Evolutionary conservation across 108 stramenopile species (phyloP).

Genomic region (Pseudonitzschia pungens): DNA sequence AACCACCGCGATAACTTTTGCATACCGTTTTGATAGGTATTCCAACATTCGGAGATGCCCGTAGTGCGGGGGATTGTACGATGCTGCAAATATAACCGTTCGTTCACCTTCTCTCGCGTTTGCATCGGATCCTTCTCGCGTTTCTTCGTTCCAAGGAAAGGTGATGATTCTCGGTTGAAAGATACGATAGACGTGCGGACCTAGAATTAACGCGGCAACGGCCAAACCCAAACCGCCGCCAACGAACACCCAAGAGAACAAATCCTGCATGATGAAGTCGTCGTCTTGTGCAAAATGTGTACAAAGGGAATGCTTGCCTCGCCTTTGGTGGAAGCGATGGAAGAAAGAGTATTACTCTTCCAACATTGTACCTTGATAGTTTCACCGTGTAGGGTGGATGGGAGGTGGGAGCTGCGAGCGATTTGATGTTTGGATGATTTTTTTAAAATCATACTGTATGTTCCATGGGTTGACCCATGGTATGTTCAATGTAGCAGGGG

Average conservation of each 20-base stretch:
- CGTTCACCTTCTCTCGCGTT: not conserved
- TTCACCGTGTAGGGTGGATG: too few species aligned
- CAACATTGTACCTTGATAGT: too few species aligned
- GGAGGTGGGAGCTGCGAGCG: too few species aligned
- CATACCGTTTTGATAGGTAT: conserved; percentile 68
- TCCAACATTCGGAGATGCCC: conserved; percentile 82
- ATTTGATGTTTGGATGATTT: too few species aligned
- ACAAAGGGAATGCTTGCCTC: too few species aligned
- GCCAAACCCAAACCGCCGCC: not conserved
- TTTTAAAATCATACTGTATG: too few species aligned
- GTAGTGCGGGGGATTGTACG: conserved; percentile 85
- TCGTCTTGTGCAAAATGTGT: too few species aligned
- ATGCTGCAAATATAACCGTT: conserved; percentile 75
- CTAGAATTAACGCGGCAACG: not conserved
- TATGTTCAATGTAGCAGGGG: too few species aligned
- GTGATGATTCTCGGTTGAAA: conserved; percentile 25
- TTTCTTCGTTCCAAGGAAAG: conserved; percentile 37
- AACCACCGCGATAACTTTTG: conserved; percentile 70
- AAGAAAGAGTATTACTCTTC: too few species aligned
- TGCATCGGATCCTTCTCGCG: conserved; percentile 18
- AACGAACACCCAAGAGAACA: not conserved
- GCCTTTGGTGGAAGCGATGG: too few species aligned
- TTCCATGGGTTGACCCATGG: too few species aligned
- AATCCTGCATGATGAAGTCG: not conserved
- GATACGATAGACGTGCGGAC: conserved; percentile 28